Conservation (phyloP, 495 filamentous ascomycete genomes). For the Penicillium maclennaniae region DNA sequence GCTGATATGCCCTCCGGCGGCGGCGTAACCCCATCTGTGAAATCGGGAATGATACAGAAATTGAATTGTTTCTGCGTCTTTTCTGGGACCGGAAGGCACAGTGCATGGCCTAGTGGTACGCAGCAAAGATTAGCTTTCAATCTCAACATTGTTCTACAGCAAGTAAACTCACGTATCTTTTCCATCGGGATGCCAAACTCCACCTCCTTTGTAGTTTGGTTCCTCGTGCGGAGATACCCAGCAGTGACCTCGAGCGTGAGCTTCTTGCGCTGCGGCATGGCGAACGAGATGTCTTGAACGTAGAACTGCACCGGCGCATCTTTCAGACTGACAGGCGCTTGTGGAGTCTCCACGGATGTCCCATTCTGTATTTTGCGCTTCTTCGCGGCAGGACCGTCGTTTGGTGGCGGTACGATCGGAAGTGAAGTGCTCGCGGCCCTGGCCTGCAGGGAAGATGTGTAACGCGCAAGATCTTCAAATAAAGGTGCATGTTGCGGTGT, state of each 20-base stretch:
- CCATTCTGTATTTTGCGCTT: constrained; percentile 56
- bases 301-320: constrained; percentile 43
- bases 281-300: constrained; percentile 68
- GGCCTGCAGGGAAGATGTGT: constrained; percentile 43
- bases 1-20: constrained; percentile 29
- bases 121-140: neutral
- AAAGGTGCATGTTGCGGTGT: constrained; percentile 40
- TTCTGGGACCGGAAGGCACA: constrained; percentile 86
- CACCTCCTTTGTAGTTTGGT: constrained; percentile 57
- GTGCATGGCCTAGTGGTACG: constrained; percentile 57
- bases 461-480: constrained; percentile 48
- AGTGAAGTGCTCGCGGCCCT: constrained; percentile 29
- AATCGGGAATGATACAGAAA: constrained; percentile 75
- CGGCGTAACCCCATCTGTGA: constrained; percentile 52
- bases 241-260: constrained; percentile 68
- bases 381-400: constrained; percentile 43
- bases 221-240: constrained; percentile 65
- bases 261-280: constrained; percentile 89
- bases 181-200: constrained; percentile 68
- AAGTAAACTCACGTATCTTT: constrained; percentile 63
- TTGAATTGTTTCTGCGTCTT: constrained; percentile 85
- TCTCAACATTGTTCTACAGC: neutral
- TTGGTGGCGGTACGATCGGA: constrained; percentile 23
- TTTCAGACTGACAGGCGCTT: constrained; percentile 42
- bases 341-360: constrained; percentile 33